Evolutionary conservation across 805 yeast species (phyloP).

Genomic region (Kodamaea laetipori): DNA sequence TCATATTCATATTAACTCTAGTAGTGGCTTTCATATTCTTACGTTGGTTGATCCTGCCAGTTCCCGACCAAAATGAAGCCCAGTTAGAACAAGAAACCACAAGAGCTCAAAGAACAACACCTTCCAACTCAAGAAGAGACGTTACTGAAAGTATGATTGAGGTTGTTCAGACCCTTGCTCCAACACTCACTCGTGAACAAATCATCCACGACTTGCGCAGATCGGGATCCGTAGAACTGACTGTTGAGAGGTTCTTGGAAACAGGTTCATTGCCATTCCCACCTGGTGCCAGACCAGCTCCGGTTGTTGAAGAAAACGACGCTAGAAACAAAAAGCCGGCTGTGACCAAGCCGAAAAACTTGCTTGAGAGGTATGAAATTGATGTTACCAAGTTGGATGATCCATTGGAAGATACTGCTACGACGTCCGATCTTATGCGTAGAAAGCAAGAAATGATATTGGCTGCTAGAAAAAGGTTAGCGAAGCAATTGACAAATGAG

Average conservation of each 20-base stretch:
- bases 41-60: slow-evolving; percentile 67
- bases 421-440: slow-evolving; percentile 15
- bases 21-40: slow-evolving; percentile 58
- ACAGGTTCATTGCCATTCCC: slow-evolving; percentile 63
- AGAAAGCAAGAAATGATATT: slow-evolving; percentile 45
- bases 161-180: slow-evolving; percentile 81
- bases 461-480: slow-evolving; percentile 51
- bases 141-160: slow-evolving; percentile 78
- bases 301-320: slow-evolving; percentile 4
- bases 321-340: slow-evolving; percentile 19
- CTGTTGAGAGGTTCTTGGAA: slow-evolving; percentile 70
- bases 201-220: slow-evolving; percentile 71
- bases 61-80: slow-evolving; percentile 41
- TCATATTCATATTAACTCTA: slow-evolving; percentile 50
- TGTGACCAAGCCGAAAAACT: slow-evolving; percentile 15
- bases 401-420: slow-evolving; percentile 8
- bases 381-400: slow-evolving; percentile 22
- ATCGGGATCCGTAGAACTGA: slow-evolving; percentile 78
- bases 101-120: slow-evolving; percentile 10
- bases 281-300: slow-evolving; percentile 31
- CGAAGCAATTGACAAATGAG: slow-evolving; percentile 34
- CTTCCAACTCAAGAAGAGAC: slow-evolving; percentile 38
- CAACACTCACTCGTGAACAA: slow-evolving; percentile 65
- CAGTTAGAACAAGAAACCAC: slow-evolving; percentile 15
- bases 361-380: slow-evolving; percentile 47